Percentiles rank a stretch among this genome's conserved stretches.
Evolutionary conservation across 129 eudicot genomes (phyloP).

Genomic region (Dittrichia graveolens): DNA sequence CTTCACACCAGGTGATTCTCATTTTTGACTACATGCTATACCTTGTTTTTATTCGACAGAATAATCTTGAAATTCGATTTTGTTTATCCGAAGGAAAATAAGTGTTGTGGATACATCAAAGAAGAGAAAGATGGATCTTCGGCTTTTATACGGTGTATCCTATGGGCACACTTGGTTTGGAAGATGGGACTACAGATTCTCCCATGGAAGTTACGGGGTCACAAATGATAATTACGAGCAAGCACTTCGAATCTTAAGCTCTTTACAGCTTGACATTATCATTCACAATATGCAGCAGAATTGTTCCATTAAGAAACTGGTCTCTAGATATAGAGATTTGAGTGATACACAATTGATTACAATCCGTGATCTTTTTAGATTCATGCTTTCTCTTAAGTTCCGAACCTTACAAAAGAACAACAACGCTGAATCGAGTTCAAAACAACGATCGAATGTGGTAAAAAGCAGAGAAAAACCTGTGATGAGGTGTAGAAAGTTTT

Average conservation of each 20-base stretch:
- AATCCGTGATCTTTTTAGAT: slow-evolving; percentile 63
- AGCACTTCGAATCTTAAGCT: slow-evolving; percentile 54
- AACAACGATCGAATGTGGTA: slow-evolving; percentile 1
- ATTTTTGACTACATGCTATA: neutral
- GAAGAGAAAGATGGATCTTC: slow-evolving; percentile 71
- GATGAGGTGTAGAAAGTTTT: slow-evolving; percentile 56
- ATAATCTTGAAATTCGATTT: slow-evolving; percentile 11
- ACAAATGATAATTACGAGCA: slow-evolving; percentile 48
- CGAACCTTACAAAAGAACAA: slow-evolving; percentile 23
- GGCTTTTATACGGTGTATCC: slow-evolving; percentile 73
- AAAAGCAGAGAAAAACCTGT: slow-evolving; percentile 42
- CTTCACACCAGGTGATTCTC: slow-evolving; percentile 62
- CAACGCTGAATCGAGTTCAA: slow-evolving; percentile 7
- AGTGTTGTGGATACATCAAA: slow-evolving; percentile 69
- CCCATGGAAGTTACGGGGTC: slow-evolving; percentile 70
- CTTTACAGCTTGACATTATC: slow-evolving; percentile 47
- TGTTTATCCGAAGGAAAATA: slow-evolving; percentile 56
- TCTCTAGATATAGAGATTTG: slow-evolving; percentile 47
- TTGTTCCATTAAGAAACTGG: slow-evolving; percentile 40
- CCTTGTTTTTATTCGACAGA: neutral
- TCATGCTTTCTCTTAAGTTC: slow-evolving; percentile 65
- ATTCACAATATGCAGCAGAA: slow-evolving; percentile 21
- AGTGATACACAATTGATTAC: slow-evolving; percentile 57
- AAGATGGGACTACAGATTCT: slow-evolving; percentile 68
- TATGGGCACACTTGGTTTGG: slow-evolving; percentile 82